Base-by-base conservation (phyloP, 768 basidiomycete species). In the Pleurotus cornucopiae region DNA sequence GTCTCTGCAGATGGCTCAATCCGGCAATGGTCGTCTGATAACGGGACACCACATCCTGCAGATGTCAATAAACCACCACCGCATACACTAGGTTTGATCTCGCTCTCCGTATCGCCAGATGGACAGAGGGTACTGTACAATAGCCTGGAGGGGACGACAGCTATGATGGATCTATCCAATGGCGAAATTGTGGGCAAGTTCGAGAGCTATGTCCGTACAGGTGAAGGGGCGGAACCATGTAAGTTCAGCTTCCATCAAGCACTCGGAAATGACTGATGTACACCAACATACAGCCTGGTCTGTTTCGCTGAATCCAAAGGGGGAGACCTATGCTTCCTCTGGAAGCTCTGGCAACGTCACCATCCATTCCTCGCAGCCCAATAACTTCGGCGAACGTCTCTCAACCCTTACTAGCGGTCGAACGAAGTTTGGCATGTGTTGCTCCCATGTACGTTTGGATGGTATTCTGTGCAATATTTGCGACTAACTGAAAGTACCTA, bases 11-110 rank as follows among this genome's bases (percentile, higher is more conserved):
- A 93, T 63, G 91, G 91, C 3, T 78, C 81, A 5, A 78, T 88
- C 64, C 86, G 85, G 62, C 86, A 85, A 57, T 90, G 86, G 86
- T 78, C 86, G 59, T 75, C 86, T 18, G 72, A 76, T 2, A 78
- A 85, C 4, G 88, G 88, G 18, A 83, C 88, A 62, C 80, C 82
- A 2, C 76, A 78, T 53, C 74, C 74, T 9, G 65, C 76, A 6
- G 78, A 77, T 75, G 64, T 78, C 58, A 58, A 65, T 2, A 73
- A 85, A 34, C 83, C 85, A 14, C 71, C 82, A 38, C 77, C 87
- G n/a, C 91, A 96, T 71, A 85, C 91, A 5, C 84, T 96, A 16
- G 94, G 90, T 2, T 82, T 94, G 60, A 83, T 91, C 14, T 92
- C 92, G 4, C 71, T 96, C 34, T 91, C 90, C 14, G 82, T 83